Evolutionary conservation across 139 green algal species (phyloP).

Genomic region (Coccomyxa sp.): DNA sequence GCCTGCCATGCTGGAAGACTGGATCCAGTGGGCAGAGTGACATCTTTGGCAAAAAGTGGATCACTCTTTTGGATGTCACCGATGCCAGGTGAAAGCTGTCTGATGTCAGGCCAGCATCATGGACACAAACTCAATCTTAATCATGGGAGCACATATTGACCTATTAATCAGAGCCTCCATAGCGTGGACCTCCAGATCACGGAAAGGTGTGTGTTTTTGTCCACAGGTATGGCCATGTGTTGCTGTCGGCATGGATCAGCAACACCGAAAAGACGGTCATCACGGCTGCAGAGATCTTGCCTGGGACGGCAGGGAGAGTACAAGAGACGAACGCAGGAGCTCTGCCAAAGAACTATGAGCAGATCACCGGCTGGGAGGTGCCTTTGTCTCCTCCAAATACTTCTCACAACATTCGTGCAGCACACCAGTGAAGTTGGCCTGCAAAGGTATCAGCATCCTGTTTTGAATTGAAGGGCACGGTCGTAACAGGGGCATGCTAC

Average conservation of each 20-base stretch:
- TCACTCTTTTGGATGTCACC: constrained; percentile 14
- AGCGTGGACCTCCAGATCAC: too few species aligned
- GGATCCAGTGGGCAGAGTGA: neutral
- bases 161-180: too few species aligned
- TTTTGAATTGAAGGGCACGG: neutral
- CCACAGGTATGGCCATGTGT: constrained; percentile 16
- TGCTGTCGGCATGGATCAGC: constrained; percentile 18
- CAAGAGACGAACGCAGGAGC: neutral
- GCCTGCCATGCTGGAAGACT: too few species aligned
- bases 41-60: constrained; percentile 25
- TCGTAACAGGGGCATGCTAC: neutral
- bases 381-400: neutral
- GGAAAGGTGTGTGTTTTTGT: neutral
- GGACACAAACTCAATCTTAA: too few species aligned
- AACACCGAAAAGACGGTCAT: constrained; percentile 5
- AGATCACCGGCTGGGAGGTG: constrained; percentile 24
- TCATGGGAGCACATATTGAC: too few species aligned
- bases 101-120: too few species aligned
- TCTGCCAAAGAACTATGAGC: constrained; percentile 8
- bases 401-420: neutral
- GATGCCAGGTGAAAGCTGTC: constrained; percentile 8
- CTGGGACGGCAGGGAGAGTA: neutral
- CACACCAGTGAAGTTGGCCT: neutral
- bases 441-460: neutral
- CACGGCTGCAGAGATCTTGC: neutral